Evolutionary conservation across 2,329 filamentous ascomycete genomes (phyloP).

Genomic region (Nigrograna mackinnonii): DNA sequence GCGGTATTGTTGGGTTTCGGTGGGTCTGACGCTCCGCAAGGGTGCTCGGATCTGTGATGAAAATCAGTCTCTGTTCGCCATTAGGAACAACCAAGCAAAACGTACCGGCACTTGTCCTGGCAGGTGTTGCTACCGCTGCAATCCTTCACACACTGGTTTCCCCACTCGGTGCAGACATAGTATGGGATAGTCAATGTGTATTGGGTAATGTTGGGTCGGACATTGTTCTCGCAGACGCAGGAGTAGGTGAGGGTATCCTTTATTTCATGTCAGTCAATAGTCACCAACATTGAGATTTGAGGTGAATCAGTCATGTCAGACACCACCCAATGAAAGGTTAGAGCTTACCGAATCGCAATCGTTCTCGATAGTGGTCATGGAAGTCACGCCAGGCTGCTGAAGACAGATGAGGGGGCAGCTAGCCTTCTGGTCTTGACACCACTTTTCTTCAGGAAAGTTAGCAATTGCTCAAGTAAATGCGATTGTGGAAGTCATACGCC

Average conservation of each 20-base stretch:
- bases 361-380: slow-evolving; percentile 59
- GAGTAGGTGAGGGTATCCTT: slow-evolving; percentile 63
- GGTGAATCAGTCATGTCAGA: neutral
- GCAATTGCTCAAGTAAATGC: neutral
- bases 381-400: slow-evolving; percentile 55
- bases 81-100: slow-evolving; percentile 1
- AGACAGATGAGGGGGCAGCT: slow-evolving; percentile 75
- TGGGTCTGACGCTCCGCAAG: slow-evolving; percentile 72
- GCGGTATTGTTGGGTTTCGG: slow-evolving; percentile 61
- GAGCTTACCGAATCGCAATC: slow-evolving; percentile 66
- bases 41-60: slow-evolving; percentile 57
- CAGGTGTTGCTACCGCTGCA: slow-evolving; percentile 65
- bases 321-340: slow-evolving; percentile 1
- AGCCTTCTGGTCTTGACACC: slow-evolving; percentile 67
- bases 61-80: neutral
- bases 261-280: slow-evolving; percentile 4
- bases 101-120: slow-evolving; percentile 59
- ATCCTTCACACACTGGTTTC: slow-evolving; percentile 65
- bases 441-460: slow-evolving; percentile 52
- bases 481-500: slow-evolving; percentile 50
- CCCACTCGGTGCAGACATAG: slow-evolving; percentile 74
- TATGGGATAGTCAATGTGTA: slow-evolving; percentile 80
- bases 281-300: too few relatives aligned
- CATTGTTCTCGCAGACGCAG: slow-evolving; percentile 71
- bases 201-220: slow-evolving; percentile 72